Conservation (phyloP, 1,284 basidiomycete species). For the Wolfiporia cocos region DNA sequence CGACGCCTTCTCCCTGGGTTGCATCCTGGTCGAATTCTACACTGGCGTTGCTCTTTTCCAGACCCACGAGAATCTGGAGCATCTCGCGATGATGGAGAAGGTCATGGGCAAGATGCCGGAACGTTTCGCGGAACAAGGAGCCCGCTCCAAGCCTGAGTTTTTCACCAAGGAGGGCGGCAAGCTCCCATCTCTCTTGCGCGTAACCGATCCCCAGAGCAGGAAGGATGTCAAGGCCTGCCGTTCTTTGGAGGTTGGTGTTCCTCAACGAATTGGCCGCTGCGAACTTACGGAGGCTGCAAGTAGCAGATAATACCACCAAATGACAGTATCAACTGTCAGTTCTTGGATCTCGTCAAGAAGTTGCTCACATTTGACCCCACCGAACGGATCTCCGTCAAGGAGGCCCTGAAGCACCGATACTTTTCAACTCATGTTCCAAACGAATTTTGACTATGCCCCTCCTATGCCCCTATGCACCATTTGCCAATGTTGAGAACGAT, state of each 20-base stretch:
- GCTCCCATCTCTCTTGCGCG: background rate
- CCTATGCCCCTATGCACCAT: slow-evolving; percentile 9
- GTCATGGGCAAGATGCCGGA: slow-evolving; percentile 97
- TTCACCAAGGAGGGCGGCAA: slow-evolving; percentile 65
- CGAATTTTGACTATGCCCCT: slow-evolving; percentile 22
- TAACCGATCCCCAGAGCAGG: slow-evolving; percentile 70
- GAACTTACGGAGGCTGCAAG: slow-evolving; percentile 1
- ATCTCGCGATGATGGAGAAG: slow-evolving; percentile 99
- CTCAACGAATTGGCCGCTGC: background rate
- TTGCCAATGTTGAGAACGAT: slow-evolving; percentile 16
- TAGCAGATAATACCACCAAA: slow-evolving; percentile 81
- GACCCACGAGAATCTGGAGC: slow-evolving; percentile 98
- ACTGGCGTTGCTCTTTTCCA: slow-evolving; percentile 98
- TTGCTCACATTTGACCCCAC: slow-evolving; percentile 91
- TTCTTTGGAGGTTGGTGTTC: slow-evolving; percentile 58
- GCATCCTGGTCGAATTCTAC: slow-evolving; percentile 98
- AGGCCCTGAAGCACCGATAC: slow-evolving; percentile 86
- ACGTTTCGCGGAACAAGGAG: slow-evolving; percentile 68
- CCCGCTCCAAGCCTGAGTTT: slow-evolving; percentile 83
- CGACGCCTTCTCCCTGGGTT: slow-evolving; percentile 97
- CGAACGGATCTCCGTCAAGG: slow-evolving; percentile 79
- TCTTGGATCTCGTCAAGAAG: slow-evolving; percentile 83
- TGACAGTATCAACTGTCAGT: slow-evolving; percentile 70
- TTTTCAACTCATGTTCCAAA: slow-evolving; percentile 58
- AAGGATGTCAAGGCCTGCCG: slow-evolving; percentile 92